These are phyloP conservation scores for Bassia scoparia DNA, from an alignment of 148 eudicot species.

Conservation along the genomic window DNA sequence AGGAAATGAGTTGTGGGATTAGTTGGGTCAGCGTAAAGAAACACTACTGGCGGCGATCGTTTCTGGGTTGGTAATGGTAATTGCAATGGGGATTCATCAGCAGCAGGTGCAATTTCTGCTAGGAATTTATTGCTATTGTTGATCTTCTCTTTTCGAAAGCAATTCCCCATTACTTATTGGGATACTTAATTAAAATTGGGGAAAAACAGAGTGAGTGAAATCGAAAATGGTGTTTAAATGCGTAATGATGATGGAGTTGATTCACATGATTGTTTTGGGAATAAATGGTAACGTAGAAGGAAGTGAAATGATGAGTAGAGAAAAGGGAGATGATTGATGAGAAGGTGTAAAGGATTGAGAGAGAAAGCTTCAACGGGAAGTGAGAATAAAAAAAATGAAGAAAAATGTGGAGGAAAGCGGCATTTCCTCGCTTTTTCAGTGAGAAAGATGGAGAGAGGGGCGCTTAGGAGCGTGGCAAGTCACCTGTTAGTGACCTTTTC, in stretches of 20 bases:
- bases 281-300: too few species aligned
- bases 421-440: neutral
- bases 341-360: neutral
- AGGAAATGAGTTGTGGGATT: conserved; percentile 42
- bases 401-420: neutral
- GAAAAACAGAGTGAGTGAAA: neutral
- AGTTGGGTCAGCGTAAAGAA: conserved; percentile 48
- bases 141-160: conserved; percentile 7
- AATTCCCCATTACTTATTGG: conserved; percentile 32
- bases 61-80: neutral
- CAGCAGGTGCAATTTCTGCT: conserved; percentile 13
- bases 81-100: neutral
- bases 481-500: neutral
- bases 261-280: too few species aligned
- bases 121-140: neutral
- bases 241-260: too few species aligned
- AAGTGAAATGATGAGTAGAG: neutral
- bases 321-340: neutral
- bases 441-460: conserved; percentile 8
- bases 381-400: neutral
- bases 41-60: conserved; percentile 21
- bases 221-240: too few species aligned
- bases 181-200: neutral
- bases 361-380: conserved; percentile 15
- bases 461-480: conserved; percentile 20